Percentiles rank a stretch among this genome's conserved stretches.
phyloP scores from a whole-genome alignment of 495 filamentous ascomycete genomes.

The Lepidopterella palustris region DNA sequence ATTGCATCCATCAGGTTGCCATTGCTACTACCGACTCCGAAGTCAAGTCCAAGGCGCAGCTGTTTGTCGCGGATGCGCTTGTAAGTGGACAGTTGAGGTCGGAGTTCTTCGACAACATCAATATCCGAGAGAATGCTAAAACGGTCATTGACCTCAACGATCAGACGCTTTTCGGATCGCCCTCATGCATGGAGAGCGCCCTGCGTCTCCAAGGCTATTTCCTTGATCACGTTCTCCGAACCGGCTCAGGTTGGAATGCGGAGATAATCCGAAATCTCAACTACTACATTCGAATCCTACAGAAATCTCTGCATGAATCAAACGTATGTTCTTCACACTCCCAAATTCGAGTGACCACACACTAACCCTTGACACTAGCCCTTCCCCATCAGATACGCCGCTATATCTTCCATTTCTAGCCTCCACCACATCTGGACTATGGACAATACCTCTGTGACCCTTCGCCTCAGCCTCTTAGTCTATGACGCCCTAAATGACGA shows the following conservation, averaged over 20 bases:
- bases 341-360: not conserved
- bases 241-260: not conserved
- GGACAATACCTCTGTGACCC: not conserved
- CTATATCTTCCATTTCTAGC: constrained; percentile 13
- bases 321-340: constrained; percentile 10
- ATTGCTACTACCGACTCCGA: not conserved
- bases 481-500: constrained; percentile 76
- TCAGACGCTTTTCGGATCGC: constrained; percentile 11
- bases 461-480: constrained; percentile 37
- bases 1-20: not conserved
- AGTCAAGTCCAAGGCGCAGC: not conserved
- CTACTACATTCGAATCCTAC: constrained; percentile 9
- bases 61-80: no score
- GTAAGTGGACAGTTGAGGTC: not conserved
- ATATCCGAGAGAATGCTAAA: not conserved
- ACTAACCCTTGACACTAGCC: constrained; percentile 11
- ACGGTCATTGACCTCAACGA: constrained; percentile 11
- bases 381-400: constrained; percentile 22
- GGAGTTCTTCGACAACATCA: not conserved
- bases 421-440: constrained; percentile 13
- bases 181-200: constrained; percentile 15
- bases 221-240: constrained; percentile 10
- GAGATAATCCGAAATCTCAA: not conserved
- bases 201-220: constrained; percentile 17
- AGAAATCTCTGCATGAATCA: constrained; percentile 7